Base-by-base conservation (phyloP, 768 basidiomycete genomes). In the Termitomyces heimii region DNA sequence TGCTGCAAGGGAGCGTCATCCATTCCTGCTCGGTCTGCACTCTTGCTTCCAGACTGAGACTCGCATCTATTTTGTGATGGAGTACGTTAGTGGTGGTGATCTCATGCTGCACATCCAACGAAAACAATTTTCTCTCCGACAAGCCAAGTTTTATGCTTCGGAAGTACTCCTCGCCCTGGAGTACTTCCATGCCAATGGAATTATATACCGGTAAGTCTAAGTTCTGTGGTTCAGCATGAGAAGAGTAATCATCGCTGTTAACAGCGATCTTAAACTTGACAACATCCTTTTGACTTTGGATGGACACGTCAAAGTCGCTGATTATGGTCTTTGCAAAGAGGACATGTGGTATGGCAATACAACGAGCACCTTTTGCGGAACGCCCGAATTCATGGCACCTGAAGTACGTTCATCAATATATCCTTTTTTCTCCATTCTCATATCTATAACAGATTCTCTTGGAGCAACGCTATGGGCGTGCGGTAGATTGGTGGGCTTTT, bases 11-110 rank as follows among this genome's bases (percentile, higher is more conserved):
- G 94, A 98, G 70, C 85, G 95, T 5, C 97, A 99, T 75, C 97
- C 97, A 0, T 99, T 99, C 84, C 75, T 99, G 42, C 87, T 99
- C 61, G 92, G 89, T 13, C 78, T 99, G 40, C 97, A 98, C 68
- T 98, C 96, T 16, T 98, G 97, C 78, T 99, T 99, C 85, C 97
- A 99, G 75, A 98, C 97, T 4, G 97, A 98, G 73, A 98, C 97
- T 4, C 89, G 97, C 22, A 89, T 99, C 52, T 99, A 99, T 78
- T 98, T 99, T 69, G 97, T 98, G 64, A 98, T 99, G 97, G 97
- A 98, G 75, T 99, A 98, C 73, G 90, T 99, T 60, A 94, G 93
- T 66, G 97, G 97, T 58, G 97, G 97, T 63, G 97, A 99, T 77
- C 82, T 99, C 58, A 98, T 99, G 97, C 79, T 98, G 63, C 97